Evolutionary conservation across 2,329 filamentous ascomycete genomes (phyloP), one percentile per base, ranked within the genome.

Genomic region (Ophidiomyces ophidiicola): DNA sequence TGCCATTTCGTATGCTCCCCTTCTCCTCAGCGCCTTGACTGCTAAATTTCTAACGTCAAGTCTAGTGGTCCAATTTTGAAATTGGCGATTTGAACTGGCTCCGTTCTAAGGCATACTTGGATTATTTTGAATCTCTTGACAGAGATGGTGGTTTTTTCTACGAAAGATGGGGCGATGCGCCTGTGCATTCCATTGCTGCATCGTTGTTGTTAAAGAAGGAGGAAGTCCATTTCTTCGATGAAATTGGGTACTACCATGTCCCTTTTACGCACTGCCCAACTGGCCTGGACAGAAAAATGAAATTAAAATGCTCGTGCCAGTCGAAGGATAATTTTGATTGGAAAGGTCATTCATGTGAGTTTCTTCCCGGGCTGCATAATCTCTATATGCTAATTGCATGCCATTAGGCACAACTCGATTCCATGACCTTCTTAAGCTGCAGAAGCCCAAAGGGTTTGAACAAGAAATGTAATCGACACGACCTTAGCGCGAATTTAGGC

Each of bases 281-380:
- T 0, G 82, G 81, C 39, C 85, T 96, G 64, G 73, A 94, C 64
- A 76, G 74, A 39, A 77, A 87, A 48, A 62, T 87, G 40, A 80
- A 94, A 49, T 76, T 88, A 50, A 87, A 83, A 59, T 98, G 90
- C 63, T 81, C 87, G 62, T 98, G 90, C 67, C 86, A 98, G 56
- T 88, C 90, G 5, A 79, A 80, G 55, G 83, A 96, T 44, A 98
- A 98, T 69, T 98, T 98, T 70, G 90, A 98, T 64, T 98, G 92
- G 92, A 94, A 94, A 64, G 82, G 83, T 37, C 96, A 94, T 61
- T 94, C 85, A 59, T 96, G 87, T 92, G 75, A 69, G 83, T 69
- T 45, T 21, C n/a, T n/a, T n/a, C n/a, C n/a, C n/a, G n/a, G 18
- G 28, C 4, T 24, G 17, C 17, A n/a, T 14, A n/a, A 1, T 5